A percentile compares a stretch with the other conserved stretches of the same genome.
phyloP scores from a whole-genome alignment of 139 green algal genomes.

The Pseudopediastrum boryanum region DNA sequence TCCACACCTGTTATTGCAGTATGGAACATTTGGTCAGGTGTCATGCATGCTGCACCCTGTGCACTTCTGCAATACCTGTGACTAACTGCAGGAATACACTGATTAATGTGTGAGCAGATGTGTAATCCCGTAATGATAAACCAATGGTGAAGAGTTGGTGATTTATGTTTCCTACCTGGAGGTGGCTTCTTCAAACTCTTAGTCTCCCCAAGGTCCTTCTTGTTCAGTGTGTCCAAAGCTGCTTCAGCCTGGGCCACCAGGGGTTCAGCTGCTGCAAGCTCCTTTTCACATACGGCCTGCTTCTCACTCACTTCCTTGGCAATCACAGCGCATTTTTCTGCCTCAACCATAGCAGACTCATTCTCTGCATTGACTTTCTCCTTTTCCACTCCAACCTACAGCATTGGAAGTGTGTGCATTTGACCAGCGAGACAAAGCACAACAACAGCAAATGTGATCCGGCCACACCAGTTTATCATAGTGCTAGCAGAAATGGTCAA shows the following conservation, averaged over 20 bases:
- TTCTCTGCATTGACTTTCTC: conserved; percentile 90
- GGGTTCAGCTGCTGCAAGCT: conserved; percentile 87
- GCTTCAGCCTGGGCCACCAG: conserved; percentile 82
- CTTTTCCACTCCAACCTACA: conserved; percentile 80
- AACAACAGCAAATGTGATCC: not conserved
- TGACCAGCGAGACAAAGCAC: too few species aligned
- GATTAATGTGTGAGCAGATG: too few species aligned
- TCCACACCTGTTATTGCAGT: conserved; percentile 69
- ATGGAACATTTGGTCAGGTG: not conserved
- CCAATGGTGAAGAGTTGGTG: too few species aligned
- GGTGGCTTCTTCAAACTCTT: conserved; percentile 92
- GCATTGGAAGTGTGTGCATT: too few species aligned
- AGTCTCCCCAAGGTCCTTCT: conserved; percentile 87
- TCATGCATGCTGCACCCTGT: too few species aligned
- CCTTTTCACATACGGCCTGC: conserved; percentile 77
- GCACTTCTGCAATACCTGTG: too few species aligned
- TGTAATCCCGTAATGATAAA: too few species aligned
- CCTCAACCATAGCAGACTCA: conserved; percentile 76
- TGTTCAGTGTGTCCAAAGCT: conserved; percentile 90
- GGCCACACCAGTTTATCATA: not conserved
- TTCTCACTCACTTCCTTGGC: conserved; percentile 81
- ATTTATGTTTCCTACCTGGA: conserved; percentile 33
- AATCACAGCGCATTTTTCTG: conserved; percentile 84
- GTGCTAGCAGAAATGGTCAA: too few species aligned
- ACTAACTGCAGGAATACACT: too few species aligned